These are phyloP conservation scores for Coemansia sp. DNA, from an alignment of 192 early-diverging fungal species.

Conservation along the genomic window DNA sequence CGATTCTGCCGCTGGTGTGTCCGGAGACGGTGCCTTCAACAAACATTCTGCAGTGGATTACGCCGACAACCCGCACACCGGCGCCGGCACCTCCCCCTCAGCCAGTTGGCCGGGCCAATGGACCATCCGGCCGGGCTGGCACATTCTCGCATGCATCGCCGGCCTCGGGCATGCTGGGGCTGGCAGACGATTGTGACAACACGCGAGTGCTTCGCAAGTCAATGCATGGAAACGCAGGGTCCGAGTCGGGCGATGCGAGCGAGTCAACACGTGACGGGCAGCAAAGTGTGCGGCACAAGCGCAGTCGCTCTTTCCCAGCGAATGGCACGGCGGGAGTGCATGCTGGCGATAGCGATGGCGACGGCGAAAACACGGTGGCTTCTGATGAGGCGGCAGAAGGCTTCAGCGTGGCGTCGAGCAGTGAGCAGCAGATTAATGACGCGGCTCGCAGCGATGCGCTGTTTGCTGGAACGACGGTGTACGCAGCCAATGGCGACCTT, in stretches of 20 bases:
- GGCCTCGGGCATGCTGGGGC: not conserved
- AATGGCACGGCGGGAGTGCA: slow-evolving; percentile 9
- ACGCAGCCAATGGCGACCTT: slow-evolving; percentile 48
- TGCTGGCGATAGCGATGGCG: slow-evolving; percentile 1
- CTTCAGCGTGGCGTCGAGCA: not conserved
- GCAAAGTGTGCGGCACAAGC: slow-evolving; percentile 38
- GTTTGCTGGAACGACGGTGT: slow-evolving; percentile 38
- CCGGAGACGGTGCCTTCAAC: slow-evolving; percentile 53
- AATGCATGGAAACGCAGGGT: slow-evolving; percentile 6
- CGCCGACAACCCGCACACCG: slow-evolving; percentile 35
- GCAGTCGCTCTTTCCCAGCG: slow-evolving; percentile 48
- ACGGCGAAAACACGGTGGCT: not conserved
- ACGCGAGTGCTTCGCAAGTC: slow-evolving; percentile 5
- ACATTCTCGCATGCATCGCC: slow-evolving; percentile 35
- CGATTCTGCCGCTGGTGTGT: slow-evolving; percentile 54
- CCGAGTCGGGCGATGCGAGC: slow-evolving; percentile 1
- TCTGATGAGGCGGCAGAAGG: slow-evolving; percentile 2
- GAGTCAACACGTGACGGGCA: not conserved
- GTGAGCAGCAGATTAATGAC: slow-evolving; percentile 37
- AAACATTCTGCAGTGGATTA: slow-evolving; percentile 53
- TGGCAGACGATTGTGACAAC: not conserved
- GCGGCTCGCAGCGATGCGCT: slow-evolving; percentile 31
- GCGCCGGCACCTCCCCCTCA: slow-evolving; percentile 16
- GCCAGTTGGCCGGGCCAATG: slow-evolving; percentile 10
- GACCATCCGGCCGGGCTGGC: slow-evolving; percentile 32